Base-by-base conservation (phyloP, 495 filamentous ascomycete genomes). In the Neurospora terricola region DNA sequence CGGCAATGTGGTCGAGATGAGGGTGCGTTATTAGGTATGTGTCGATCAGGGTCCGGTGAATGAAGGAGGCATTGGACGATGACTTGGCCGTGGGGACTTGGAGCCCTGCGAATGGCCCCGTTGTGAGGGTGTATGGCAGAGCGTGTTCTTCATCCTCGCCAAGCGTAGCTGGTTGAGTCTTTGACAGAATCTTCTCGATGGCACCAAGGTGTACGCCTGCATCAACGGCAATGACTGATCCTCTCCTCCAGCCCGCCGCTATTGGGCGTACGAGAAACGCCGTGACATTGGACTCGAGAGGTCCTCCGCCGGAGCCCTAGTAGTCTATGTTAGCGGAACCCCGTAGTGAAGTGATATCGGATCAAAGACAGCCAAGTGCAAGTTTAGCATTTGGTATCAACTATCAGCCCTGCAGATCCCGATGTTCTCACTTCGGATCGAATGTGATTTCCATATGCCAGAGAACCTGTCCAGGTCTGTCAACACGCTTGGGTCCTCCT, bases 11-110 rank as follows among this genome's bases (percentile, higher is more conserved):
- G 77, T 99, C 96, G 3, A 99, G 86, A 82, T 99, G 96, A 4
- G 95, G 90, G 81, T 99, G 95, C 0, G 95, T 98, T 73, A 99
- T 93, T 37, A 98, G 86, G 75, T 93, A 94, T 0, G 94, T 91
- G 30, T 93, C 93, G 45, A 99, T 89, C 38, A 97, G 85, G 70
- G 91, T 87, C 68, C 90, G 87, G 40, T 93, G 88, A 38, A 98
- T 84, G 77, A 96, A 85, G 5, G 89, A 87, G 9, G 93, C 96
- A 80, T 97, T 98, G 59, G 91, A 91, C 21, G 88, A 83, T 0
- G 92, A 82, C 5, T 84, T 90, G 39, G 81, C 74, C 73, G 86
- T 80, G 0, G 90, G 90, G 9, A 97, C 79, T 38, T 88, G 82
- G 11, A 97, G 82, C 3, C 93, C 93, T 11, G 87, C 83, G 80